phyloP scores from a whole-genome alignment of 805 yeast genomes.

The Wickerhamomyces xylosicus region DNA sequence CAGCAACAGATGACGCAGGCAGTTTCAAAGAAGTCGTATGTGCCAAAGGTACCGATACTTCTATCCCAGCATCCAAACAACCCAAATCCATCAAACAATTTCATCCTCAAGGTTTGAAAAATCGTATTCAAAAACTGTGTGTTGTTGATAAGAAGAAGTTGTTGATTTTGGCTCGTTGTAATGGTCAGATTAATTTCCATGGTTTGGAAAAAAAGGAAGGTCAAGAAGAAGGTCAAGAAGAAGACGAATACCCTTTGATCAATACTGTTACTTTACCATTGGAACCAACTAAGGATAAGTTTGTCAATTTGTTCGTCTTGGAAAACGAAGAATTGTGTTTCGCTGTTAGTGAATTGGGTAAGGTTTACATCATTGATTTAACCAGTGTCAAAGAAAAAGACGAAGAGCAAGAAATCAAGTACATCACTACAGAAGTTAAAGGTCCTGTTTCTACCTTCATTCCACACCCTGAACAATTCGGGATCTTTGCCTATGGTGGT shows the following conservation, averaged over 20 bases:
- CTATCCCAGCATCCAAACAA: constrained; percentile 53
- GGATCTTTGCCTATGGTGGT: constrained; percentile 76
- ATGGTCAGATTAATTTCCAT: constrained; percentile 32
- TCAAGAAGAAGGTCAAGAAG: too few species aligned
- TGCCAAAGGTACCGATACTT: constrained; percentile 67
- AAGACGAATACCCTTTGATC: constrained; percentile 18
- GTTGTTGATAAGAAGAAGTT: constrained; percentile 23
- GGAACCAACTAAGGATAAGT: constrained; percentile 22
- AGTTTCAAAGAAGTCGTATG: constrained; percentile 56
- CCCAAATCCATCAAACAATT: constrained; percentile 45
- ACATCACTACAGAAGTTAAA: constrained; percentile 21
- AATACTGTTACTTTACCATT: constrained; percentile 9
- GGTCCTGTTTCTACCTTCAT: constrained; percentile 41
- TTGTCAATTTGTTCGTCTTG: constrained; percentile 25
- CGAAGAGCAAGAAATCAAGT: constrained; percentile 5
- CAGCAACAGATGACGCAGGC: constrained; percentile 60
- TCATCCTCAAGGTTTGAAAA: constrained; percentile 29
- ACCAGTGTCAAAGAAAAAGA: constrained; percentile 5
- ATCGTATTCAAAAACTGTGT: constrained; percentile 27
- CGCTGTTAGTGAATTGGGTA: constrained; percentile 27
- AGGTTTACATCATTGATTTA: constrained; percentile 19
- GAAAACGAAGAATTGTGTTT: constrained; percentile 15
- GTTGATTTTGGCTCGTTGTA: constrained; percentile 34
- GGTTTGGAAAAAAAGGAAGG: too few species aligned
- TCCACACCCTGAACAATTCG: constrained; percentile 35